phyloP scores from a whole-genome alignment of 305 asterid species.

The Solanum chacoense region DNA sequence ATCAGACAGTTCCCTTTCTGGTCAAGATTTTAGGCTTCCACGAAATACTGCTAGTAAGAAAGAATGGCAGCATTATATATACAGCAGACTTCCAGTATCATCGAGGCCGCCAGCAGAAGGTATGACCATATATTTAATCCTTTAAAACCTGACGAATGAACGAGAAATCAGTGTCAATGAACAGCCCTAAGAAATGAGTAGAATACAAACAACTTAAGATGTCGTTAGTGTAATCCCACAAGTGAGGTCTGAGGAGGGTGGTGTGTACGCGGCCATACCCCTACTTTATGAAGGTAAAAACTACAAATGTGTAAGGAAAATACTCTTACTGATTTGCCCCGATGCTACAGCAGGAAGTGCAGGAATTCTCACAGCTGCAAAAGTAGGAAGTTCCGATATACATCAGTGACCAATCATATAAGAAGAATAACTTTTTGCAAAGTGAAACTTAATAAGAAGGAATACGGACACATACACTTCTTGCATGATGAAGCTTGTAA shows the following conservation, averaged over 20 bases:
- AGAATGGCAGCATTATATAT: background rate
- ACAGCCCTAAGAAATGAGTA: background rate
- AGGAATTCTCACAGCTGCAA: slow-evolving; percentile 81
- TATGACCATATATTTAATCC: background rate
- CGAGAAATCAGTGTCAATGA: background rate
- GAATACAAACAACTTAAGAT: background rate
- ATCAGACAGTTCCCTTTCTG: background rate
- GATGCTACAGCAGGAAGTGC: slow-evolving; percentile 99
- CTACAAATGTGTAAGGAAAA: background rate
- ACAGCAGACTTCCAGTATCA: background rate
- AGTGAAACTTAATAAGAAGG: background rate
- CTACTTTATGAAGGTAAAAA: background rate
- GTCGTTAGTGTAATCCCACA: background rate
- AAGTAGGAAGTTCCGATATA: background rate
- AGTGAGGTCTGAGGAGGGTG: background rate
- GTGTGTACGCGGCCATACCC: background rate
- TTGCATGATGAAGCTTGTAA: slow-evolving; percentile 79
- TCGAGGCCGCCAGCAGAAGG: background rate
- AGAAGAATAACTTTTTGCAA: background rate
- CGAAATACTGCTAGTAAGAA: background rate
- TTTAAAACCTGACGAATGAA: background rate
- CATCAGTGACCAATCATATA: background rate
- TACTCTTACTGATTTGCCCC: slow-evolving; percentile 66
- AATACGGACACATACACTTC: slow-evolving; percentile 38
- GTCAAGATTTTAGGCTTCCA: background rate